Conservation (phyloP, 2,329 filamentous ascomycete species). For the Penicillium sp. region DNA sequence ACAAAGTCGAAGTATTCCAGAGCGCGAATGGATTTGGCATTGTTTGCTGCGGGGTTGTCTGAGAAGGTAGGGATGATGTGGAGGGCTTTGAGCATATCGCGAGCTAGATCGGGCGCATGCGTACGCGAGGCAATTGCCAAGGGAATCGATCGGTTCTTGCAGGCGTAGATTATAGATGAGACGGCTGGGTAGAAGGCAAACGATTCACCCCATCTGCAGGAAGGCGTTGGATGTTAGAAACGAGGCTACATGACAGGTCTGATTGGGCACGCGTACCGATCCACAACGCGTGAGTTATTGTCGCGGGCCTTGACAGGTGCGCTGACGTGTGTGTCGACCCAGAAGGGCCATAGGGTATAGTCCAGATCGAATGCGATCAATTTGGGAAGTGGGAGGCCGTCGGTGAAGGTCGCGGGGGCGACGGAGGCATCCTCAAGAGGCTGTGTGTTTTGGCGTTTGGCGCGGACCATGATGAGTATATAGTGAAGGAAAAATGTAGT, state of each 20-base stretch:
- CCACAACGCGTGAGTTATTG: conserved; percentile 53
- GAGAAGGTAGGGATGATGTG: conserved; percentile 60
- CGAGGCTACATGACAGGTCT: neutral
- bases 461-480: conserved; percentile 38
- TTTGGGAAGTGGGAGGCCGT: conserved; percentile 75
- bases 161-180: conserved; percentile 68
- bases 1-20: conserved; percentile 63
- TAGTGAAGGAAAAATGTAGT: neutral
- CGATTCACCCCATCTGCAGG: conserved; percentile 62
- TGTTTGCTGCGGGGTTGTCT: conserved; percentile 46
- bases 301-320: conserved; percentile 72
- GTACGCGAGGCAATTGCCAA: conserved; percentile 83
- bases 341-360: conserved; percentile 99
- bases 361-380: conserved; percentile 94
- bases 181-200: conserved; percentile 76
- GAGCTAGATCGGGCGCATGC: conserved; percentile 75
- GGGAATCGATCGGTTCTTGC: conserved; percentile 59
- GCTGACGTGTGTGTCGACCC: conserved; percentile 91
- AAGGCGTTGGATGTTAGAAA: conserved; percentile 10
- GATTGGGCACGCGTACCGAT: conserved; percentile 41
- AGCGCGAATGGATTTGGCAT: conserved; percentile 56
- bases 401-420: conserved; percentile 63
- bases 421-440: conserved; percentile 45
- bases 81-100: conserved; percentile 79
- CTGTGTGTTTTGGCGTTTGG: conserved; percentile 44